Conservation (phyloP, 177 flowering plant species). For the Vitis hybrid region DNA sequence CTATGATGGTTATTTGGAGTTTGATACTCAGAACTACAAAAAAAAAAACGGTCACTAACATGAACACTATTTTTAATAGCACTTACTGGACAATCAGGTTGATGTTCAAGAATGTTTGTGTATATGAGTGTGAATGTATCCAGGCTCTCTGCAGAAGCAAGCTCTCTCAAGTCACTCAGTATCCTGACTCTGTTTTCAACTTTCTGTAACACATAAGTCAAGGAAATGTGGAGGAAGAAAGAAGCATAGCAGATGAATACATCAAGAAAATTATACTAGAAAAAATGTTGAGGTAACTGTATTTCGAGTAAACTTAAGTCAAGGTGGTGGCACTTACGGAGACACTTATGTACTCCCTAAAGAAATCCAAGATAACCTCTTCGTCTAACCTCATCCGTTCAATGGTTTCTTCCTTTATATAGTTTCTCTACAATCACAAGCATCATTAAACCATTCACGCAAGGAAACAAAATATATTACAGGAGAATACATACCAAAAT, state of each 20-base stretch:
- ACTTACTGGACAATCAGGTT: conserved; percentile 98
- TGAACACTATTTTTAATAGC: not conserved
- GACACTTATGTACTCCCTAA: conserved; percentile 83
- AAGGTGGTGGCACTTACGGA: conserved; percentile 50
- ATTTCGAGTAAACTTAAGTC: conserved; percentile 7
- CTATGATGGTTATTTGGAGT: not conserved
- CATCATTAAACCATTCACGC: conserved; percentile 1
- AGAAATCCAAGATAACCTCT: conserved; percentile 90
- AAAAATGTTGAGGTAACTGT: not conserved
- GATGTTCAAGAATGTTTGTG: conserved; percentile 90
- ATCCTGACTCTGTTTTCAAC: conserved; percentile 85
- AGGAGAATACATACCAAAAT: not conserved
- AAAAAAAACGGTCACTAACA: not conserved
- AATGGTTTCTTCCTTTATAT: conserved; percentile 94
- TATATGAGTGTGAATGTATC: conserved; percentile 94
- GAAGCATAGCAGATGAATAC: not conserved
- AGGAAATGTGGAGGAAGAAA: conserved; percentile 1
- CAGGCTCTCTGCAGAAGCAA: conserved; percentile 95
- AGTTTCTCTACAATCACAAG: conserved; percentile 56
- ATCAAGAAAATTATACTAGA: not conserved
- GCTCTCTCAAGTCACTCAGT: conserved; percentile 86
- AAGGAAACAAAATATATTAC: not conserved
- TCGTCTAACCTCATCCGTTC: conserved; percentile 96
- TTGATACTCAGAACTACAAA: not conserved
- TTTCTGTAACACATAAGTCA: conserved; percentile 52